Percentiles rank a stretch among this genome's conserved stretches.
phyloP scores from a whole-genome alignment of 345 rosid genomes.

The Arabis hirsuta region DNA sequence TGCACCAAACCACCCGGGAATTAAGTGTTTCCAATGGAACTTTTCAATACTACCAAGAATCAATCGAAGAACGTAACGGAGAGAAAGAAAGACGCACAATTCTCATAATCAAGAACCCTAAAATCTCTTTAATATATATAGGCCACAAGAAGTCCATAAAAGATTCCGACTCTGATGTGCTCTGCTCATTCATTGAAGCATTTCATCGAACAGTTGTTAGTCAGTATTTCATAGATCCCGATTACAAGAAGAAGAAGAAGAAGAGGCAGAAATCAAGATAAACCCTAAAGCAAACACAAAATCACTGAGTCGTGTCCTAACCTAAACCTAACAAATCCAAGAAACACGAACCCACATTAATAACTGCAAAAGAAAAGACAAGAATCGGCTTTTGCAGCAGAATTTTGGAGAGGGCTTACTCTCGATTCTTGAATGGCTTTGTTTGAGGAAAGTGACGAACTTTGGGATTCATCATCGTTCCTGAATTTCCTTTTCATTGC shows the following conservation, averaged over 20 bases:
- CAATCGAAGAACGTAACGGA: neutral
- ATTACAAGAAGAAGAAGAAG: neutral
- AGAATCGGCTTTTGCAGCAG: conserved; percentile 3
- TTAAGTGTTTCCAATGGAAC: neutral
- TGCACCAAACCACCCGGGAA: no score
- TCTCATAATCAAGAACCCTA: neutral
- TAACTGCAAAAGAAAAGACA: conserved; percentile 1
- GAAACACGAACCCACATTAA: conserved; percentile 1
- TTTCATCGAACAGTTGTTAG: conserved; percentile 1
- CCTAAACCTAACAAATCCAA: neutral
- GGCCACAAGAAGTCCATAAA: neutral
- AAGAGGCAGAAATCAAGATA: conserved; percentile 4
- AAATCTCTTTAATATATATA: neutral
- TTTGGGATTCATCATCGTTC: neutral
- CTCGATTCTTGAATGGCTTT: conserved; percentile 13
- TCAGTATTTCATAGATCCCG: neutral
- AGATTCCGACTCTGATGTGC: neutral
- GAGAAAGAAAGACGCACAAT: neutral
- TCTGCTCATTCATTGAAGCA: conserved; percentile 8
- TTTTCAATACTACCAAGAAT: neutral
- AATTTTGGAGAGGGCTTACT: conserved; percentile 1
- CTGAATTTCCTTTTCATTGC: conserved; percentile 9
- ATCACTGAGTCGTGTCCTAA: neutral
- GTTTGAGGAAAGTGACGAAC: conserved; percentile 9
- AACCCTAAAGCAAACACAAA: neutral